Evolutionary conservation across 495 filamentous ascomycete species (phyloP), one percentile per base, ranked within the genome.

Genomic region (Tirmania nivea): DNA sequence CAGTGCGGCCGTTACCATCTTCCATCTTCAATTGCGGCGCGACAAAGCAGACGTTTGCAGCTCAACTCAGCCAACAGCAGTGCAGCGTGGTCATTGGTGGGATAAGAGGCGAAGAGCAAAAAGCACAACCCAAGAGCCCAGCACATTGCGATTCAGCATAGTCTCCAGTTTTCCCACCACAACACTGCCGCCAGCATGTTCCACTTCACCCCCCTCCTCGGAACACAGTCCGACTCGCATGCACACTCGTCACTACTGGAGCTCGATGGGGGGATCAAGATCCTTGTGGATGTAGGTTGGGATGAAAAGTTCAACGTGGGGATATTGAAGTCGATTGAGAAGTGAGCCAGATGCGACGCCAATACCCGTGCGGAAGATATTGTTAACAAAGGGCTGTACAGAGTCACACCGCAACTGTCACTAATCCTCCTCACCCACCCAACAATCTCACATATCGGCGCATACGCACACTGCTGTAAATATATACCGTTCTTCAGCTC

Each of bases 381-480:
- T 31, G 25, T 12, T 50, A n/a, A 34, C 31, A 1, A 5, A 0
- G 25, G 7, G 25, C 25, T 48, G 31, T 37, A 3, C 19, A 67
- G 55, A 16, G 54, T 64, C 52, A 52, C 59, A 14, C 79, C 88
- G 8, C 93, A 89, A 8, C 74, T 99, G 34, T 95, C 90, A 9
- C 69, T 99, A 53, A 83, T 99, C 62, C 84, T 99, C 35, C 76
- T 99, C 55, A 96, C 90, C 4, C 90, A 99, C 63, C 83, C 90
- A 49, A 96, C 87, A 2, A 75, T 83, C 20, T 73, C 82, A 34
- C 92, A 96, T 66, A 77, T 99, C 52, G 90, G 83, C 55, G 92
- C 90, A 48, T 94, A 83, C 61, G 90, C 84, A 47, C 88, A 99
- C 65, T 94, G 87, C 72, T 99, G 92, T 76, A 93, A 94, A 66